Evolutionary conservation across 805 yeast species (phyloP).

Genomic region (Saccharomycopsis microspora): DNA sequence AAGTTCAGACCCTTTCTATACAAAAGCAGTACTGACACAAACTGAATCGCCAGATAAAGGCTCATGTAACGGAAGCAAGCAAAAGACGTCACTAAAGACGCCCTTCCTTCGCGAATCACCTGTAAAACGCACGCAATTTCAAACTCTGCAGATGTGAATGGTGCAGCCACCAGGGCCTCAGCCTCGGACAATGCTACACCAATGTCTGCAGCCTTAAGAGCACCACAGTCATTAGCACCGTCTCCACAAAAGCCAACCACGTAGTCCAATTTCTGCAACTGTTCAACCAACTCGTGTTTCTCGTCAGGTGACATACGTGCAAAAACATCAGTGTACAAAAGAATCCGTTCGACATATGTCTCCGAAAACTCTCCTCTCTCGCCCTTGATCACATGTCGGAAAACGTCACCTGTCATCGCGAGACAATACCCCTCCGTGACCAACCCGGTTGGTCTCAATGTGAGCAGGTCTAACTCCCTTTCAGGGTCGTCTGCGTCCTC

Average conservation of each 20-base stretch:
- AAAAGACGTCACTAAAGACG: slow-evolving; percentile 88
- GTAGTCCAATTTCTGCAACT: slow-evolving; percentile 73
- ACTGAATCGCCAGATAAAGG: slow-evolving; percentile 91
- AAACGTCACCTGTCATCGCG: slow-evolving; percentile 90
- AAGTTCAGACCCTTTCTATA: slow-evolving; percentile 84
- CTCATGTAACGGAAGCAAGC: slow-evolving; percentile 98
- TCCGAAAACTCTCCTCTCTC: slow-evolving; percentile 27
- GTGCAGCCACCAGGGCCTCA: slow-evolving; percentile 98
- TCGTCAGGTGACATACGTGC: slow-evolving; percentile 99
- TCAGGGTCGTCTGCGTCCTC: slow-evolving; percentile 53
- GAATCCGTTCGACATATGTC: slow-evolving; percentile 39
- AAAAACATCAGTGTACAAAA: slow-evolving; percentile 66
- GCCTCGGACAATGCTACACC: slow-evolving; percentile 95
- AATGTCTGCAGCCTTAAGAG: slow-evolving; percentile 93
- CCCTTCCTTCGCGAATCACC: slow-evolving; percentile 89
- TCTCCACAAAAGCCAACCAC: slow-evolving; percentile 98
- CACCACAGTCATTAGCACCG: slow-evolving; percentile 99
- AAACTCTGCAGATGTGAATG: slow-evolving; percentile 83
- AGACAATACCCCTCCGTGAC: slow-evolving; percentile 29
- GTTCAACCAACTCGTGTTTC: slow-evolving; percentile 89
- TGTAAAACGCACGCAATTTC: slow-evolving; percentile 89
- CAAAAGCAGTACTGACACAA: slow-evolving; percentile 72
- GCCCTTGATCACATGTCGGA: slow-evolving; percentile 56
- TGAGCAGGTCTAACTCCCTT: slow-evolving; percentile 47
- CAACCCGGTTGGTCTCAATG: slow-evolving; percentile 37